A percentile compares a stretch with the other conserved stretches of the same genome.
Evolutionary conservation across 257 asterid species (phyloP).

Genomic region (Solanum chmielewskii): DNA sequence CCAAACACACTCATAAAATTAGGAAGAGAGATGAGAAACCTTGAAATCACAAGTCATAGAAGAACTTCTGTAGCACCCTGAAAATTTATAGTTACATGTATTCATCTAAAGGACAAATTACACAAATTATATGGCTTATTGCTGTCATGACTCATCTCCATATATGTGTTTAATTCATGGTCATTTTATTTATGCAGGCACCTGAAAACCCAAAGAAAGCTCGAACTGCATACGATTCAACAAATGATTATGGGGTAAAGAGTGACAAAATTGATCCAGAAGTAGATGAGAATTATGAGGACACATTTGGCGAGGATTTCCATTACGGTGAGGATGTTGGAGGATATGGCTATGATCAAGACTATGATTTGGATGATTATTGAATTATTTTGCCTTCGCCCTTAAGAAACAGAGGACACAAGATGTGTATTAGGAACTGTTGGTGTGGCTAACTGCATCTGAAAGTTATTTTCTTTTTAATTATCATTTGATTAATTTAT

Average conservation of each 20-base stretch:
- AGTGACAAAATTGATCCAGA: slow-evolving; percentile 3
- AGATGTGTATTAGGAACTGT: neutral
- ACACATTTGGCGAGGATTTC: neutral
- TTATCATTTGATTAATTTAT: neutral
- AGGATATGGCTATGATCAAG: slow-evolving; percentile 14
- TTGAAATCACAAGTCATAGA: neutral
- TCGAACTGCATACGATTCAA: neutral
- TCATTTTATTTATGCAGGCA: slow-evolving; percentile 13
- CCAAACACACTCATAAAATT: neutral
- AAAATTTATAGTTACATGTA: neutral
- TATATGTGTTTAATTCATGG: neutral
- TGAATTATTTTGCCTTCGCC: neutral
- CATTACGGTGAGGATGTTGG: slow-evolving; percentile 7
- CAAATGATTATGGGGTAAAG: neutral
- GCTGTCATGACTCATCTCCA: neutral
- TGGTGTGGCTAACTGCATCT: neutral
- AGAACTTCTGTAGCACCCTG: neutral
- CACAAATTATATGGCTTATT: neutral
- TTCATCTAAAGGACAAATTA: neutral
- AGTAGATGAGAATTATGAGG: slow-evolving; percentile 5
- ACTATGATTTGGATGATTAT: neutral
- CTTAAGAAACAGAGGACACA: neutral
- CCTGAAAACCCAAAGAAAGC: slow-evolving; percentile 21
- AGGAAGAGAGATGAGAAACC: neutral
- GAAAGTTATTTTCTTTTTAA: neutral